Conservation (phyloP, 2,329 filamentous ascomycete genomes). For the Grosmannia serpens region DNA sequence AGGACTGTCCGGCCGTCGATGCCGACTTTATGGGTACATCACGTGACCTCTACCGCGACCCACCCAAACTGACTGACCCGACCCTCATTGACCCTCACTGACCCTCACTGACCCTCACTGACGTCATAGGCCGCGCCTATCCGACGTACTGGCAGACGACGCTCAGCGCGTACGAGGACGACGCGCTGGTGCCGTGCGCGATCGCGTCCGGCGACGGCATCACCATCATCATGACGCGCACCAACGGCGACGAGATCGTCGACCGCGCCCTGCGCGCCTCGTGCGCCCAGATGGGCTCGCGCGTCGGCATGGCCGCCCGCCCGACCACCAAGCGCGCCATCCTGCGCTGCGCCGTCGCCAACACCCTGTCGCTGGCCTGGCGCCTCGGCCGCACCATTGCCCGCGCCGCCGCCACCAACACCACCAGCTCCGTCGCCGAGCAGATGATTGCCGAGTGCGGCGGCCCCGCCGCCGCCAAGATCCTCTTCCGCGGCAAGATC, state of each 20-base stretch:
- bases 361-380: conserved; percentile 26
- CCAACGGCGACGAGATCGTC: conserved; percentile 27
- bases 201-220: conserved; percentile 34
- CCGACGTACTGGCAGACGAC: conserved; percentile 20
- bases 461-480: conserved; percentile 29
- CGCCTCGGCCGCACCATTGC: conserved; percentile 35
- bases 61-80: too few species aligned
- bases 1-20: conserved; percentile 23
- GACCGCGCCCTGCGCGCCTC: conserved; percentile 28
- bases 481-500: conserved; percentile 43
- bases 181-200: conserved; percentile 28
- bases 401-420: conserved; percentile 28
- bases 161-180: conserved; percentile 27
- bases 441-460: conserved; percentile 35
- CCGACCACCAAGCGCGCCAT: conserved; percentile 19
- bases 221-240: conserved; percentile 29
- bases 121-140: conserved; percentile 13
- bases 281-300: conserved; percentile 28
- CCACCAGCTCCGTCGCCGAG: conserved; percentile 31
- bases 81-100: too few species aligned
- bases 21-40: conserved; percentile 25
- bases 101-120: too few species aligned
- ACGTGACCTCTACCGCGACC: too few species aligned
- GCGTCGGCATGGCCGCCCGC: conserved; percentile 21
- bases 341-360: conserved; percentile 21